Percentiles rank a stretch among this genome's conserved stretches.
Evolutionary conservation across 495 filamentous ascomycete species (phyloP).

Genomic region (Tuber umbilicatum): DNA sequence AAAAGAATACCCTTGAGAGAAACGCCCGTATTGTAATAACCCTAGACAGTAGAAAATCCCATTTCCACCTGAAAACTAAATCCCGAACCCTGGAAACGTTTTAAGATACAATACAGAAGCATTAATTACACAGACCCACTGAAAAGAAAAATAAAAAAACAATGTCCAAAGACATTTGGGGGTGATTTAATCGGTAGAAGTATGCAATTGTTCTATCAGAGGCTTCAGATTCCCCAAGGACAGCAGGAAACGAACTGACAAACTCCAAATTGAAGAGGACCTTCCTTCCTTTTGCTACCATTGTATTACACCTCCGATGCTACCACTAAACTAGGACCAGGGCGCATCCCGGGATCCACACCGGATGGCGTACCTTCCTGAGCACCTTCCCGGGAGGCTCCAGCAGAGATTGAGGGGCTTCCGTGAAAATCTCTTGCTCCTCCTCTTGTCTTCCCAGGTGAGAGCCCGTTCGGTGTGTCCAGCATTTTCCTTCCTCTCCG

Average conservation of each 20-base stretch:
- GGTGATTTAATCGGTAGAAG: neutral
- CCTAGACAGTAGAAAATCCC: neutral
- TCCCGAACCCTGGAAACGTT: neutral
- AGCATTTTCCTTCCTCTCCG: slow-evolving; percentile 36
- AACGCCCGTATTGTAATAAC: slow-evolving; percentile 3
- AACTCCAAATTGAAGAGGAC: neutral
- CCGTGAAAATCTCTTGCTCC: slow-evolving; percentile 19
- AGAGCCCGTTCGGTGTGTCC: neutral
- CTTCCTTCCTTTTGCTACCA: neutral
- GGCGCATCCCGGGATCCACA: slow-evolving; percentile 18
- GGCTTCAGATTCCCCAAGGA: neutral
- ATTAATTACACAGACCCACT: slow-evolving; percentile 2
- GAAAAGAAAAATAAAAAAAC: slow-evolving; percentile 14
- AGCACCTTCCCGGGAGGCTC: slow-evolving; percentile 20
- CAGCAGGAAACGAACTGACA: neutral
- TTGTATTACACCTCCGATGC: slow-evolving; percentile 32
- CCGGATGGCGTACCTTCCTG: slow-evolving; percentile 20
- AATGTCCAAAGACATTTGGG: slow-evolving; percentile 22
- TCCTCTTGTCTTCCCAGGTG: neutral
- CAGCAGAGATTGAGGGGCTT: slow-evolving; percentile 28
- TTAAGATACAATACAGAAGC: slow-evolving; percentile 3
- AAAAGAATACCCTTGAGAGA: neutral
- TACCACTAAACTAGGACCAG: slow-evolving; percentile 22
- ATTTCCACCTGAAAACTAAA: neutral
- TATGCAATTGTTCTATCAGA: neutral